These are phyloP conservation scores for Citrus unshiu DNA, from an alignment of 345 rosid genomes.

Conservation along the genomic window DNA sequence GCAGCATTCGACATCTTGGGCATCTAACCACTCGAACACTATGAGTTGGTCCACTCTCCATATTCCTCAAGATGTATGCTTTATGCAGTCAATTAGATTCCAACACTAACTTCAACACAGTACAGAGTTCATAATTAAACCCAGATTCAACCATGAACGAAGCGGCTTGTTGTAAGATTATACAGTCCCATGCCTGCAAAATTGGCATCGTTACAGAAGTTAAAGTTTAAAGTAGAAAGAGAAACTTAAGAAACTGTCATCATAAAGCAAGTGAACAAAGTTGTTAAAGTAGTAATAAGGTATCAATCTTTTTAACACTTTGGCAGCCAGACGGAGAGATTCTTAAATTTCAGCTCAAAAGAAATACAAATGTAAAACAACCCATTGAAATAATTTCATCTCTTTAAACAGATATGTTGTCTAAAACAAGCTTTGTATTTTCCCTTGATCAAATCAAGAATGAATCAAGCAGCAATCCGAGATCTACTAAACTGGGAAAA, in stretches of 20 bases:
- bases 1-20: slow-evolving; percentile 57
- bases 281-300: neutral
- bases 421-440: neutral
- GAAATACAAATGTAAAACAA: neutral
- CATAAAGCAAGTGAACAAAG: neutral
- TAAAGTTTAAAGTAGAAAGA: neutral
- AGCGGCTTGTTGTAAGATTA: neutral
- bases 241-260: neutral
- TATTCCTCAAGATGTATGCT: slow-evolving; percentile 21
- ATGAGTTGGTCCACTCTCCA: slow-evolving; percentile 31
- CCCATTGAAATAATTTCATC: neutral
- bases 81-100: neutral
- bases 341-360: neutral
- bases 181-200: neutral
- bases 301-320: neutral
- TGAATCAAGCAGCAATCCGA: neutral
- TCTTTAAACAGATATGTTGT: neutral
- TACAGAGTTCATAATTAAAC: neutral
- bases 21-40: slow-evolving; percentile 63
- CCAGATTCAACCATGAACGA: neutral
- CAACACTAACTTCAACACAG: neutral
- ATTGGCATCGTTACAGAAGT: neutral
- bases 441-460: neutral
- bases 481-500: neutral
- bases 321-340: neutral